These are phyloP conservation scores for Aspergillus melleus DNA, from an alignment of 2,329 filamentous ascomycete species.

Conservation along the genomic window DNA sequence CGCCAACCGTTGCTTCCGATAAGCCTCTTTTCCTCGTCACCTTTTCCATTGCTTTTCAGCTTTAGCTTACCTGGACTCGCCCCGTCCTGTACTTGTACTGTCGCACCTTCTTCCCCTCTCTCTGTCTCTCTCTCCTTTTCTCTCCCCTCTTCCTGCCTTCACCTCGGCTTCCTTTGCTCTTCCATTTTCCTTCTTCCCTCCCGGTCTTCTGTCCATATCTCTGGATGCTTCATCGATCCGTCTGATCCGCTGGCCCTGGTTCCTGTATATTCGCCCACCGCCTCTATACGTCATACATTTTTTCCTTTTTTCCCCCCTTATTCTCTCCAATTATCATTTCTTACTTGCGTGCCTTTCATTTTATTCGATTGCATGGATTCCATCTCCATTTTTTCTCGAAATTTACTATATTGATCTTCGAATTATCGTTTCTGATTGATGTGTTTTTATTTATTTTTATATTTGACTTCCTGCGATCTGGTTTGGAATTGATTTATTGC, in stretches of 20 bases:
- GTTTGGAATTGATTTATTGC: not conserved
- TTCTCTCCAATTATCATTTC: not conserved
- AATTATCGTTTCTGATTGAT: not conserved
- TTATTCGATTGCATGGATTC: not conserved
- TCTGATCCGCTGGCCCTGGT: slow-evolving; percentile 14
- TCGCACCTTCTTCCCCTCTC: slow-evolving; percentile 2
- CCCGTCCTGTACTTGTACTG: not conserved
- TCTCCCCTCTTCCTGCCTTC: not conserved
- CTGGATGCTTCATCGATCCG: slow-evolving; percentile 2
- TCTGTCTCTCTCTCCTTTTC: slow-evolving; percentile 3
- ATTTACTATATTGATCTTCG: not conserved
- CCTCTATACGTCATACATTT: slow-evolving; percentile 7
- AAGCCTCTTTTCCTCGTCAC: slow-evolving; percentile 24
- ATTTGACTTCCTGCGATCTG: not conserved
- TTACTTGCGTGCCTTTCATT: not conserved
- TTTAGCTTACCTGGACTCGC: not conserved
- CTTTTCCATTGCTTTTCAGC: not conserved
- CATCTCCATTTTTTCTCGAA: not conserved
- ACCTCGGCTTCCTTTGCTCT: slow-evolving; percentile 1
- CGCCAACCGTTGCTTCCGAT: slow-evolving; percentile 34
- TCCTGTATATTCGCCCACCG: slow-evolving; percentile 17
- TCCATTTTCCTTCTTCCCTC: not conserved
- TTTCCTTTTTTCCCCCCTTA: slow-evolving; percentile 1
- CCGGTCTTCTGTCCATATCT: not conserved
- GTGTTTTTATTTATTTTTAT: not conserved